Percentiles rank a stretch among this genome's conserved stretches.
Evolutionary conservation across 2,329 filamentous ascomycete genomes (phyloP).

Genomic region (Arthroderma sp.): DNA sequence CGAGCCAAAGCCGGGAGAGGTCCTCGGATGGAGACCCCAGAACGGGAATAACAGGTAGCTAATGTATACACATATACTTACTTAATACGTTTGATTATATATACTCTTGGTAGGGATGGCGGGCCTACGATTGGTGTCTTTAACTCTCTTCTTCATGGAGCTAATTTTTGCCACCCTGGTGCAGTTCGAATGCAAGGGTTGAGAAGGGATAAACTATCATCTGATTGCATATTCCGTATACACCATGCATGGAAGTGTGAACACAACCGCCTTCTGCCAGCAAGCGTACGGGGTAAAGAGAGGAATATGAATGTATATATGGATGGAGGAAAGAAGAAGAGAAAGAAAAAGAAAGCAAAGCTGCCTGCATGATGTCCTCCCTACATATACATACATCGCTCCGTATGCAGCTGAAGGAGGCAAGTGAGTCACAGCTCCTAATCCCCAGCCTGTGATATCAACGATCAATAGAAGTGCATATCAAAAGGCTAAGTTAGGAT

Average conservation of each 20-base stretch:
- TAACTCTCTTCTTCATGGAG: background rate
- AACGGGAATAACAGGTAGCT: background rate
- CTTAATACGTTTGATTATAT: background rate
- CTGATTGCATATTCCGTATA: background rate
- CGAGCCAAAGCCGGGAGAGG: background rate
- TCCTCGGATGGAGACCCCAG: background rate
- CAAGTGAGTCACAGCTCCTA: background rate
- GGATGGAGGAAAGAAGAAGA: background rate
- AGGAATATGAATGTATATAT: too few relatives aligned
- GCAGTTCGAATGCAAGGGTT: background rate
- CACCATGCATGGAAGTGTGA: background rate
- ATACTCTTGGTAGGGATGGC: background rate
- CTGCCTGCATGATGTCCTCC: background rate
- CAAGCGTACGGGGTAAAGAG: background rate
- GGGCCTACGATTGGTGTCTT: background rate
- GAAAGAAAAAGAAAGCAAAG: background rate
- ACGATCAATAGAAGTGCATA: background rate
- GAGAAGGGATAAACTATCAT: background rate
- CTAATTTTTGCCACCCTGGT: background rate
- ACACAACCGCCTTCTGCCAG: background rate
- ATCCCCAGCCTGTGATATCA: constrained; percentile 2
- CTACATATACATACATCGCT: background rate
- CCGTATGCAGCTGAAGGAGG: background rate
- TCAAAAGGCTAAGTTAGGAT: constrained; percentile 1
- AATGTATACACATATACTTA: background rate